These are phyloP conservation scores for Neurospora sp. DNA, from an alignment of 2,329 filamentous ascomycete genomes.

Conservation along the genomic window DNA sequence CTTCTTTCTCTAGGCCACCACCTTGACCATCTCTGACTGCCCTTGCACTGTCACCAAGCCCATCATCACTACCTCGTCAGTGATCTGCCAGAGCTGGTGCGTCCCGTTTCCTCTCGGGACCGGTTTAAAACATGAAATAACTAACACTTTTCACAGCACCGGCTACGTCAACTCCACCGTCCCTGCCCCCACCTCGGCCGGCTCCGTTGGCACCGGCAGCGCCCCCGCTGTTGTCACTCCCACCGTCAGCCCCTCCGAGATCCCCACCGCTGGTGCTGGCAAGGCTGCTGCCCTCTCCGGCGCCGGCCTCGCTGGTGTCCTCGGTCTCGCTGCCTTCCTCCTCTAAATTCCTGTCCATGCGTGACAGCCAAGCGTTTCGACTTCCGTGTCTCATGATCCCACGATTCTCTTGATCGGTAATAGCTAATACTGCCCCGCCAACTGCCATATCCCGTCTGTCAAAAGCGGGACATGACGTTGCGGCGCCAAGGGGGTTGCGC, in stretches of 20 bases:
- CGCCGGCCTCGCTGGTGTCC: constrained; percentile 49
- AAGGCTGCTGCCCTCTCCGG: constrained; percentile 47
- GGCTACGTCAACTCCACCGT: constrained; percentile 31
- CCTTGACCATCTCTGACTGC: constrained; percentile 63
- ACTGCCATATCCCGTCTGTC: background rate
- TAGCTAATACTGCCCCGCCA: background rate
- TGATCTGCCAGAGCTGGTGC: constrained; percentile 47
- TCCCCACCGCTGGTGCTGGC: constrained; percentile 46
- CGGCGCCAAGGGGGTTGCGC: background rate
- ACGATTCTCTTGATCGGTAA: constrained; percentile 1
- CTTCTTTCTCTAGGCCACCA: constrained; percentile 40
- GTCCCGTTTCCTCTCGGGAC: constrained; percentile 11
- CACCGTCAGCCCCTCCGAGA: constrained; percentile 22
- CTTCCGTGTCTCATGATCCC: constrained; percentile 12
- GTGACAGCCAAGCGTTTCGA: background rate
- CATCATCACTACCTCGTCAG: constrained; percentile 40
- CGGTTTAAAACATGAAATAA: background rate
- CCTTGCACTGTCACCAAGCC: constrained; percentile 59
- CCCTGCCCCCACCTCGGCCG: constrained; percentile 22
- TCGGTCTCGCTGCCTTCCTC: constrained; percentile 48
- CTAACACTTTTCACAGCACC: constrained; percentile 13
- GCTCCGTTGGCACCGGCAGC: constrained; percentile 21
- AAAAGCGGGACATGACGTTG: background rate
- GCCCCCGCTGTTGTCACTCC: constrained; percentile 18
- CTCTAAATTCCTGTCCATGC: constrained; percentile 37